Percentiles rank a stretch among this genome's conserved stretches.
Conservation (phyloP, 208 protist genomes). For the Leishmania amazonensis region DNA sequence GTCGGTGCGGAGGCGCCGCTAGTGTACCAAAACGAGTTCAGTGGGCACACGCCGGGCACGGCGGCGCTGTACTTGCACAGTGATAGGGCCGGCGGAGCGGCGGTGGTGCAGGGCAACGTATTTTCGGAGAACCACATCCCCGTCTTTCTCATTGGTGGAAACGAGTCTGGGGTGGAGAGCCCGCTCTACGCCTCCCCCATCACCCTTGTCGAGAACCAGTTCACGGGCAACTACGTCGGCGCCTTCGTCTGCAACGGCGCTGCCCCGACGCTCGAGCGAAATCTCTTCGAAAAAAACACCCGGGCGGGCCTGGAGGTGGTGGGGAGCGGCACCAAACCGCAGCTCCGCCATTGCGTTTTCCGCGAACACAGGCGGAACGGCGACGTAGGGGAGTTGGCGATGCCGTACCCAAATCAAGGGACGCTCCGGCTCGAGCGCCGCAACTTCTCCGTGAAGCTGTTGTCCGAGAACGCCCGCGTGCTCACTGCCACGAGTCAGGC, state of each 20-base stretch:
- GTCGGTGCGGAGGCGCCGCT: conserved; percentile 31
- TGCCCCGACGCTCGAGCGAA: conserved; percentile 50
- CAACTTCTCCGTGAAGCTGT: conserved; percentile 36
- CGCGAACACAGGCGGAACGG: conserved; percentile 28
- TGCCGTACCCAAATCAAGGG: conserved; percentile 35
- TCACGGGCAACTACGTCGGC: conserved; percentile 78
- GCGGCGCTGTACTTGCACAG: conserved; percentile 50
- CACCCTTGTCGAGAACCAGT: conserved; percentile 56
- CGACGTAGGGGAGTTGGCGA: not conserved
- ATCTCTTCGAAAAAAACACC: conserved; percentile 76
- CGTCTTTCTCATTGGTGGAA: conserved; percentile 45
- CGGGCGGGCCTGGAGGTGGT: conserved; percentile 73
- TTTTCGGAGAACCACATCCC: conserved; percentile 67
- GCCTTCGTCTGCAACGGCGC: conserved; percentile 66
- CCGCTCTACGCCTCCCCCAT: conserved; percentile 8
- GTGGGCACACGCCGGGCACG: conserved; percentile 36
- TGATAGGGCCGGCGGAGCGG: conserved; percentile 15
- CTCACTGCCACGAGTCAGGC: conserved; percentile 33
- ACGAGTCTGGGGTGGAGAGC: conserved; percentile 11
- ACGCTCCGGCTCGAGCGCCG: conserved; percentile 36
- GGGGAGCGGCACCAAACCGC: conserved; percentile 47
- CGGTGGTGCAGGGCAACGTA: conserved; percentile 51
- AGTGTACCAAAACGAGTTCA: conserved; percentile 69
- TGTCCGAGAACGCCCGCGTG: conserved; percentile 44
- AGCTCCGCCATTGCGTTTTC: conserved; percentile 69